These are phyloP conservation scores for Scheffersomyces titani DNA, from an alignment of 1,139 yeast genomes.

Conservation along the genomic window DNA sequence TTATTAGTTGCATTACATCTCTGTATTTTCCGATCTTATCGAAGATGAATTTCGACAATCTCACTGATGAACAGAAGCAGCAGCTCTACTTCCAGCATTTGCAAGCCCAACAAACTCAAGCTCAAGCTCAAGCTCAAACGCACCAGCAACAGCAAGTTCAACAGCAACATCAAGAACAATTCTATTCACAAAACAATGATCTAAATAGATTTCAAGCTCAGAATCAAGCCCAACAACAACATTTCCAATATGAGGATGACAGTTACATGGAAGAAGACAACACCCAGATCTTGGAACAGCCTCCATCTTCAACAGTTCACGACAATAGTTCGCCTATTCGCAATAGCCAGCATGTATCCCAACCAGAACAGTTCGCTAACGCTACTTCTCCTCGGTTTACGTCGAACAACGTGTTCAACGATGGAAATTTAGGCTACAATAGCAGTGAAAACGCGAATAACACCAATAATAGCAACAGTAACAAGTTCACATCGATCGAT, in stretches of 20 bases:
- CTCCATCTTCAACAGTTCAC: slow-evolving; percentile 10
- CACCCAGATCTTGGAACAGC: slow-evolving; percentile 20
- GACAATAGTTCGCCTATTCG: slow-evolving; percentile 6
- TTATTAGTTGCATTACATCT: no score
- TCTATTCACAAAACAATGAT: slow-evolving; percentile 1
- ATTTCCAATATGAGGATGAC: slow-evolving; percentile 21
- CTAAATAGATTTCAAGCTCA: slow-evolving; percentile 11
- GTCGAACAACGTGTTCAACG: slow-evolving; percentile 16
- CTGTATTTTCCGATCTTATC: neutral
- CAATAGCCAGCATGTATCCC: slow-evolving; percentile 7
- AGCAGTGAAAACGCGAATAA: slow-evolving; percentile 9
- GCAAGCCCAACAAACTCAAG: slow-evolving; percentile 17
- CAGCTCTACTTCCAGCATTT: slow-evolving; percentile 29
- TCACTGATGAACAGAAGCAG: slow-evolving; percentile 37
- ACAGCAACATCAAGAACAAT: slow-evolving; percentile 14
- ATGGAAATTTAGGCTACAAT: slow-evolving; percentile 9
- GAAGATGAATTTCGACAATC: slow-evolving; percentile 33
- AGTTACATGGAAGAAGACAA: slow-evolving; percentile 48
- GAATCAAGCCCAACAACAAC: slow-evolving; percentile 12
- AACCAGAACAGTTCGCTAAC: slow-evolving; percentile 10
- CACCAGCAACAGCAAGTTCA: slow-evolving; percentile 17
- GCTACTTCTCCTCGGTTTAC: slow-evolving; percentile 29
- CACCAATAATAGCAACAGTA: slow-evolving; percentile 6
- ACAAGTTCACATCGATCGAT: slow-evolving; percentile 42
- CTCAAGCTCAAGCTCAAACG: slow-evolving; percentile 8